Evolutionary conservation across 2,329 filamentous ascomycete species (phyloP), one percentile per base, ranked within the genome.

Genomic region (Aspergillus felis): DNA sequence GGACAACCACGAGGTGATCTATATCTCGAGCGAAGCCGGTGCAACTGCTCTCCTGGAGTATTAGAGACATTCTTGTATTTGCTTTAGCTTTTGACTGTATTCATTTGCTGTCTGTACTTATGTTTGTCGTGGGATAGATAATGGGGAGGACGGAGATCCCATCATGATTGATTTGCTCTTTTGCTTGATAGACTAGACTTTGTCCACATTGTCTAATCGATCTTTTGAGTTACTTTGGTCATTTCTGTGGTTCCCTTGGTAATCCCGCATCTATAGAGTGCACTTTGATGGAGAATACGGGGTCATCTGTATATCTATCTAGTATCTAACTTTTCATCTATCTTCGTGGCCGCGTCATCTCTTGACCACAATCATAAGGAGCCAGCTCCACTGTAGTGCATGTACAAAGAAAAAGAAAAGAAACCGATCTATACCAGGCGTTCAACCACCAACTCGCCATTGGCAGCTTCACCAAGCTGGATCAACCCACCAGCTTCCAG

Each of bases 1-100:
- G 55, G 91, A 97, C 76, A 83, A 87, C 66, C 94, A 99, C 75
- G 90, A 96, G 68, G 89, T 95, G 62, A 87, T 97, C 64, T 97
- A 97, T 72, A 89, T 97, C 66, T 96, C 89, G 74, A 97, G 92
- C 76, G 94, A 99, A 84, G 84, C 89, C 22, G 93, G 91, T 50
- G 94, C 92, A 28, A 83, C 81, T 64, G 91, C 90, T 17, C 79
- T 96, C 52, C 75, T 96, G 49, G 76, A 78, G 50, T 78, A 79
- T 56, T 79, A 66, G 58, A 47, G 8, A 12, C 4, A 22, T 22
- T 46, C 14, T 27, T 24, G 32, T 17, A 32, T 35, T 7, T 38
- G 32, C 14, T 27, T 27, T 6, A 12, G 5, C 10, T 27, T 27
- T 27, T 14, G 8, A 25, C 6, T 47, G 22, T 27, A 25, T 47